These are phyloP conservation scores for Yarrowia keelungensis DNA, from an alignment of 805 yeast genomes.

Conservation along the genomic window DNA sequence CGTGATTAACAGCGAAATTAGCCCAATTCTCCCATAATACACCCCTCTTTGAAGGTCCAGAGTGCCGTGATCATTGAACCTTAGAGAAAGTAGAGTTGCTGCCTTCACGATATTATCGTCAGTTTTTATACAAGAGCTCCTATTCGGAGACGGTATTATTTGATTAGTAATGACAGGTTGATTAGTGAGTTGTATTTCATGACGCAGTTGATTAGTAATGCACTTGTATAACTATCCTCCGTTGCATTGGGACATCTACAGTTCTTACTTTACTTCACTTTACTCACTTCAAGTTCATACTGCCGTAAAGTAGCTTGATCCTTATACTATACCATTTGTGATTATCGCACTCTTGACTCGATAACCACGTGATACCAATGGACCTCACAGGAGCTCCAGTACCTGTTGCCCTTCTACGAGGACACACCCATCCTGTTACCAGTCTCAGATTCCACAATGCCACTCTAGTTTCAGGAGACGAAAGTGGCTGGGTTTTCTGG, in stretches of 20 bases:
- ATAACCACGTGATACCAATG: conserved; percentile 19
- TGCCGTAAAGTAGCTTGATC: no score
- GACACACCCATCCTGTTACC: conserved; percentile 50
- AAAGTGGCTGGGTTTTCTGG: conserved; percentile 64
- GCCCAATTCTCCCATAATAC: not conserved
- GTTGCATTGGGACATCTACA: no score
- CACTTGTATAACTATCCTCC: no score
- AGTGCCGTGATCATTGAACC: not conserved
- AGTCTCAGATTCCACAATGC: conserved; percentile 49
- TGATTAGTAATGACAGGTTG: no score
- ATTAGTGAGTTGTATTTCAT: no score
- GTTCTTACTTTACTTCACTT: no score
- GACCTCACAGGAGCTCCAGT: conserved; percentile 13
- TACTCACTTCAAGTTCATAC: no score
- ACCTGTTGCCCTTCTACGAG: conserved; percentile 49
- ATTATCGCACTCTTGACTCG: not conserved
- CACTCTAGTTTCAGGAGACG: conserved; percentile 63
- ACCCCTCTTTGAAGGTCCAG: conserved; percentile 8
- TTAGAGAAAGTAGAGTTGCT: no score
- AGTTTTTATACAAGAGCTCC: not conserved
- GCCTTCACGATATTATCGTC: conserved; percentile 4
- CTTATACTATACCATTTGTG: not conserved
- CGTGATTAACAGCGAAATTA: not conserved
- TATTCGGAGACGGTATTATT: no score
- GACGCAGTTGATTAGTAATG: no score